A percentile compares a stretch with the other conserved stretches of the same genome.
phyloP scores from a whole-genome alignment of 1,284 basidiomycete species.

The Ceratorhiza oryzae-sativae region DNA sequence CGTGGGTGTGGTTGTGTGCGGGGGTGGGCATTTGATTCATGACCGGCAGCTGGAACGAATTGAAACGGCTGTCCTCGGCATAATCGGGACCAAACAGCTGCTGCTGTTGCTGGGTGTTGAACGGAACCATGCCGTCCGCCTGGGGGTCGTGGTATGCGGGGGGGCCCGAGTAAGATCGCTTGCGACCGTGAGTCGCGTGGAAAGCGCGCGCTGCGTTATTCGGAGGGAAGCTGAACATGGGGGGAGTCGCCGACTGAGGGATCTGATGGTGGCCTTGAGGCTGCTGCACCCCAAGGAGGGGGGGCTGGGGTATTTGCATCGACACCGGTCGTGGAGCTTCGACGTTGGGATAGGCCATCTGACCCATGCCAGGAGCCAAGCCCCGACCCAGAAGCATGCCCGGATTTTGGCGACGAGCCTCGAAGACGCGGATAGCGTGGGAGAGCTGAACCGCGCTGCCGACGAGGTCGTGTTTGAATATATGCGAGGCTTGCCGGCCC shows the following conservation, averaged over 20 bases:
- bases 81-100: constrained; percentile 35
- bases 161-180: constrained; percentile 48
- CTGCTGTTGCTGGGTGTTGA: constrained; percentile 11
- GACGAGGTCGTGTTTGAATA: constrained; percentile 69
- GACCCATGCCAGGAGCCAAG: constrained; percentile 33
- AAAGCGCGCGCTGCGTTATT: constrained; percentile 42
- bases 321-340: constrained; percentile 14
- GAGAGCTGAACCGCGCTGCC: constrained; percentile 69
- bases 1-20: constrained; percentile 9
- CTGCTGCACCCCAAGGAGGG: constrained; percentile 48
- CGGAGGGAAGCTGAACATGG: constrained; percentile 41
- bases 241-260: constrained; percentile 52
- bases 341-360: constrained; percentile 41
- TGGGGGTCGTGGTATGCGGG: constrained; percentile 41
- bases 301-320: constrained; percentile 56
- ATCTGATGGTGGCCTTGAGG: constrained; percentile 50
- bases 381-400: constrained; percentile 49
- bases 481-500: constrained; percentile 68
- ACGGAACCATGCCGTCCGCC: constrained; percentile 5
- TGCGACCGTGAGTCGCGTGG: constrained; percentile 45
- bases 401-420: constrained; percentile 48
- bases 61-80: constrained; percentile 26
- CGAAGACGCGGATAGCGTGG: constrained; percentile 63
- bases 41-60: constrained; percentile 27
- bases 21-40: constrained; percentile 36